Evolutionary conservation across 2,329 filamentous ascomycete species (phyloP).

Genomic region (Colletotrichum eleusines): DNA sequence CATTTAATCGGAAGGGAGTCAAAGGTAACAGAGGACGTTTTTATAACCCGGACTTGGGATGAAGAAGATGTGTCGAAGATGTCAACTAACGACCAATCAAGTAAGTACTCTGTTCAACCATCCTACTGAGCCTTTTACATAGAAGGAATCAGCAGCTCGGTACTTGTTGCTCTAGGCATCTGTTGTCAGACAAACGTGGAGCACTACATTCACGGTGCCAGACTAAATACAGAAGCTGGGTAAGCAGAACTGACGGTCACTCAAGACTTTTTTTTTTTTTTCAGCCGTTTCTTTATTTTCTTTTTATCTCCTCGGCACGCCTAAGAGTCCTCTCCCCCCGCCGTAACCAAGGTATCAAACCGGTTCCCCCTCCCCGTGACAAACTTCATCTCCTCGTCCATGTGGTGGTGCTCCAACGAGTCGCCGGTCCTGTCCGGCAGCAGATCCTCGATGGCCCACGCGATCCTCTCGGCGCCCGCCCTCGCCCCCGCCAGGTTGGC

Average conservation of each 20-base stretch:
- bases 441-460: conserved; percentile 75
- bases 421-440: conserved; percentile 47
- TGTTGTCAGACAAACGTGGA: not conserved
- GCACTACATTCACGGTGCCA: not conserved
- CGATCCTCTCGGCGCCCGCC: conserved; percentile 78
- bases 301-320: not conserved
- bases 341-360: conserved; percentile 27
- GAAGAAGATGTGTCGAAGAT: no score
- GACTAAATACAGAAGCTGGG: not conserved
- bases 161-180: not conserved
- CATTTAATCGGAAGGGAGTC: no score
- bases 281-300: no score
- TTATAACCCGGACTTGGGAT: no score
- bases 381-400: conserved; percentile 37
- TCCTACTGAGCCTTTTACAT: no score
- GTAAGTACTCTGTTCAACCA: no score
- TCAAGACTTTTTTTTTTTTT: not conserved
- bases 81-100: no score
- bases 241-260: not conserved
- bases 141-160: not conserved
- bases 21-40: no score
- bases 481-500: conserved; percentile 81
- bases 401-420: not conserved
- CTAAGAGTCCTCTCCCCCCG: conserved; percentile 33
- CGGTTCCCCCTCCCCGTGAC: conserved; percentile 41